Conservation (phyloP, 495 filamentous ascomycete genomes). For the Cercophora newfieldiana region DNA sequence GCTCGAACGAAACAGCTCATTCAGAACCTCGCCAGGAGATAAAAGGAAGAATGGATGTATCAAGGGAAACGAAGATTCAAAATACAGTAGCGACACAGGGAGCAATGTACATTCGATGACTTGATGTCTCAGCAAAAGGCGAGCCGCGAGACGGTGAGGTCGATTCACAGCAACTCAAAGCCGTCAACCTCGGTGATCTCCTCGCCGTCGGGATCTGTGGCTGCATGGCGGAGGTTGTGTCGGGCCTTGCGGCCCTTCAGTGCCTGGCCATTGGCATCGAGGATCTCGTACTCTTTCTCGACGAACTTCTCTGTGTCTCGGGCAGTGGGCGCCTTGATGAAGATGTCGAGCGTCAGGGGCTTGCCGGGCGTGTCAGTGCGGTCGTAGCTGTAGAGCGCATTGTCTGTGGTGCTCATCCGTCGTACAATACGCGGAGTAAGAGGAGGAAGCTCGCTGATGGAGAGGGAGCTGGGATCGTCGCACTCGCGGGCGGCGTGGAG, state of each 20-base stretch:
- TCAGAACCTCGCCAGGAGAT: neutral
- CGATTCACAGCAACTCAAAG: slow-evolving; percentile 45
- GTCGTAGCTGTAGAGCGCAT: slow-evolving; percentile 48
- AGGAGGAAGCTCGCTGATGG: slow-evolving; percentile 27
- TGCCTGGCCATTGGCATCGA: slow-evolving; percentile 46
- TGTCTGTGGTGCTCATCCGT: slow-evolving; percentile 34
- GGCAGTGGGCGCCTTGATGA: slow-evolving; percentile 40
- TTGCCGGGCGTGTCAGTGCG: slow-evolving; percentile 38
- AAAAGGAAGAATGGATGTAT: neutral
- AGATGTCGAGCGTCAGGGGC: slow-evolving; percentile 44
- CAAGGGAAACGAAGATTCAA: neutral
- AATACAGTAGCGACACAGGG: neutral
- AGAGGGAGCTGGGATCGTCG: slow-evolving; percentile 25
- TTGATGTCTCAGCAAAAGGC: neutral
- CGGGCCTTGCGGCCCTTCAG: slow-evolving; percentile 46
- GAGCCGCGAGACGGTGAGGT: neutral
- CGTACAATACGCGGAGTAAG: slow-evolving; percentile 17
- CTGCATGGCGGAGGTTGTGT: slow-evolving; percentile 33
- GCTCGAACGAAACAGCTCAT: neutral
- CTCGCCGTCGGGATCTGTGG: neutral
- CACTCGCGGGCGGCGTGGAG: slow-evolving; percentile 35
- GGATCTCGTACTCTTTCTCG: slow-evolving; percentile 50
- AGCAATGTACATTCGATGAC: neutral
- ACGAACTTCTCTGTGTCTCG: slow-evolving; percentile 48
- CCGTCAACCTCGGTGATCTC: slow-evolving; percentile 42